A percentile compares a stretch with the other conserved stretches of the same genome.
Conservation (phyloP, 1,284 basidiomycete genomes). For the Trametes polyzona region DNA sequence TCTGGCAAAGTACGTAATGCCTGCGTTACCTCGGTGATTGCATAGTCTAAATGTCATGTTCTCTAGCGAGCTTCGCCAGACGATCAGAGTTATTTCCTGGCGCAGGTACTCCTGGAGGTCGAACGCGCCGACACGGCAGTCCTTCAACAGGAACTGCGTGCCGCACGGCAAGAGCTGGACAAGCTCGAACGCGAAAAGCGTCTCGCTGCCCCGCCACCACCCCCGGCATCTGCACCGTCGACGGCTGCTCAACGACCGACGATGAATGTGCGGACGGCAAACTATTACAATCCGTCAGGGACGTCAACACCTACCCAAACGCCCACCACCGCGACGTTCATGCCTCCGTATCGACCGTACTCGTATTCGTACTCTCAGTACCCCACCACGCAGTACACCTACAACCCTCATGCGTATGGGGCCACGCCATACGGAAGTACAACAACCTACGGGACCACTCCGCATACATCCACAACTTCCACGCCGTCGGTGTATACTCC, state of each 20-base stretch:
- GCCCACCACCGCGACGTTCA: slow-evolving; percentile 29
- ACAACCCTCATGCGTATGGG: slow-evolving; percentile 29
- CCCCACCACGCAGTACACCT: slow-evolving; percentile 31
- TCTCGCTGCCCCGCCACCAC: slow-evolving; percentile 26
- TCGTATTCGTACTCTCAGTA: slow-evolving; percentile 43
- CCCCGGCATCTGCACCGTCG: slow-evolving; percentile 18
- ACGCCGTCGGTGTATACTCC: slow-evolving; percentile 30
- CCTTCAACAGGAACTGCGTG: slow-evolving; percentile 61
- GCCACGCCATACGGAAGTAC: slow-evolving; percentile 17
- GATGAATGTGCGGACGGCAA: slow-evolving; percentile 22
- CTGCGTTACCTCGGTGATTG: slow-evolving; percentile 13
- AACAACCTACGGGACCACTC: slow-evolving; percentile 17
- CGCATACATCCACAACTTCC: slow-evolving; percentile 33
- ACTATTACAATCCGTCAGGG: slow-evolving; percentile 25
- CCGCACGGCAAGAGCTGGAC: slow-evolving; percentile 65
- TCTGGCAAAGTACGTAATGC: slow-evolving; percentile 56
- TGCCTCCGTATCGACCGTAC: slow-evolving; percentile 43
- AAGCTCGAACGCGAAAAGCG: slow-evolving; percentile 69
- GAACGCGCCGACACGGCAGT: slow-evolving; percentile 63
- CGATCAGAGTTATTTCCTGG: slow-evolving; percentile 63
- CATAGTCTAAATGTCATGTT: slow-evolving; percentile 5
- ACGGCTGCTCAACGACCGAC: slow-evolving; percentile 20
- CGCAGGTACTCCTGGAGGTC: slow-evolving; percentile 63
- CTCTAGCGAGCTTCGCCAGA: slow-evolving; percentile 59
- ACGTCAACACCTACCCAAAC: slow-evolving; percentile 29